phyloP scores from a whole-genome alignment of 1,284 basidiomycete genomes.

The Leucoagaricus sp. region DNA sequence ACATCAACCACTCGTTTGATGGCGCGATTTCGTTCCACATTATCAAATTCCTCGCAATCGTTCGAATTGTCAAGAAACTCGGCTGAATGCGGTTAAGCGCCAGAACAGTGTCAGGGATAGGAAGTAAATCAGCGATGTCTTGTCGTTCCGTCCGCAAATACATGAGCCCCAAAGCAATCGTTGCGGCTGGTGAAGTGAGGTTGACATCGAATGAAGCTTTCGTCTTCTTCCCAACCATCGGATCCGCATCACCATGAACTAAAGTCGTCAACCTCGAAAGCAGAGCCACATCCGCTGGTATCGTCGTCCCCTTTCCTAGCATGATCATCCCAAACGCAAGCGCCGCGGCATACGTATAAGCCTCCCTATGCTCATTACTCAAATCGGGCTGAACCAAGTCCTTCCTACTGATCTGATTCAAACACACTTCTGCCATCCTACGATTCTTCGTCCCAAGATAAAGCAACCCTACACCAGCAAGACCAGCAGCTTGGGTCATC shows the following conservation, averaged over 20 bases:
- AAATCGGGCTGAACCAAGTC: conserved; percentile 81
- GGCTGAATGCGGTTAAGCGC: conserved; percentile 87
- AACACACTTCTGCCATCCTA: conserved; percentile 89
- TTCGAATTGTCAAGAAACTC: conserved; percentile 82
- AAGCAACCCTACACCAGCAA: conserved; percentile 88
- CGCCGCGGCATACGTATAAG: conserved; percentile 88
- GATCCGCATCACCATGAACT: conserved; percentile 68
- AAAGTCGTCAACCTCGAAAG: conserved; percentile 68
- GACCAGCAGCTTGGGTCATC: conserved; percentile 87
- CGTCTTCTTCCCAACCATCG: conserved; percentile 34
- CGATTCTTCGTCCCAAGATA: conserved; percentile 88
- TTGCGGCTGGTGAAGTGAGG: conserved; percentile 88
- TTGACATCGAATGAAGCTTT: conserved; percentile 75
- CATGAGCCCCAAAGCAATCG: conserved; percentile 90
- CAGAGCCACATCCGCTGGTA: conserved; percentile 75
- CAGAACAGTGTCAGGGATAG: conserved; percentile 78
- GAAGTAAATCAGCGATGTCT: conserved; percentile 85
- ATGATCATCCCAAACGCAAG: conserved; percentile 95
- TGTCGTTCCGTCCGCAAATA: conserved; percentile 83
- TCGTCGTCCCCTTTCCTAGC: conserved; percentile 81
- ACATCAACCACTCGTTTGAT: conserved; percentile 76
- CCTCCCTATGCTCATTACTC: conserved; percentile 85
- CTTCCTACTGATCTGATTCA: conserved; percentile 80
- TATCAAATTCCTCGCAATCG: conserved; percentile 79
- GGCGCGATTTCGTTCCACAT: conserved; percentile 85